Conservation (phyloP, 2,329 filamentous ascomycete species). For the Fusarium multiceps region DNA sequence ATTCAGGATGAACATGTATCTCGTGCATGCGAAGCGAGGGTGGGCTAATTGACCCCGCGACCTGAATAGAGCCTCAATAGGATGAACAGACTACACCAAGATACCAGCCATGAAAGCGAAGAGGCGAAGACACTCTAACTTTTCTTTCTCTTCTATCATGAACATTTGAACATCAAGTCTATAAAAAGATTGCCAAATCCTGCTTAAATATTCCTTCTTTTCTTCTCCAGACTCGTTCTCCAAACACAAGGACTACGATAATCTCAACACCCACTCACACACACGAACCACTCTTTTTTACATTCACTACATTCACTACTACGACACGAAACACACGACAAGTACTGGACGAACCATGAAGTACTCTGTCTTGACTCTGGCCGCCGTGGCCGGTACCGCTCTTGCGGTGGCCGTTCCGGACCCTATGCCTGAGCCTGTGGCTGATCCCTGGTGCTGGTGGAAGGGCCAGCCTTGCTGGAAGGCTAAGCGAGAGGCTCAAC, state of each 20-base stretch:
- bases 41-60: slow-evolving; percentile 35
- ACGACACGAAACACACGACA: background rate
- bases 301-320: slow-evolving; percentile 18
- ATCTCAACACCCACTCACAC: slow-evolving; percentile 34
- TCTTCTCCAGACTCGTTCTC: slow-evolving; percentile 41
- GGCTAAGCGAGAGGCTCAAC: slow-evolving; percentile 43
- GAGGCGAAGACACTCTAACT: background rate
- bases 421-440: slow-evolving; percentile 34
- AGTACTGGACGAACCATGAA: slow-evolving; percentile 41
- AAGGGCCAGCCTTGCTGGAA: slow-evolving; percentile 56
- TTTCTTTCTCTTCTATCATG: background rate
- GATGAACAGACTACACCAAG: slow-evolving; percentile 10
- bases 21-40: slow-evolving; percentile 1
- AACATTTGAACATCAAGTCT: slow-evolving; percentile 15
- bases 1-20: background rate
- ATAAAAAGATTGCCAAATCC: slow-evolving; percentile 34
- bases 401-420: slow-evolving; percentile 17
- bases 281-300: slow-evolving; percentile 16
- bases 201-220: slow-evolving; percentile 17
- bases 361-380: slow-evolving; percentile 44
- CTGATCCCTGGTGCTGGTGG: slow-evolving; percentile 49
- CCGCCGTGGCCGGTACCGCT: slow-evolving; percentile 33
- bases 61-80: slow-evolving; percentile 32
- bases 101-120: background rate
- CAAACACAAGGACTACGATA: slow-evolving; percentile 37